phyloP scores from a whole-genome alignment of 176 grass and related monocot genomes.

The Oryza meridionalis region DNA sequence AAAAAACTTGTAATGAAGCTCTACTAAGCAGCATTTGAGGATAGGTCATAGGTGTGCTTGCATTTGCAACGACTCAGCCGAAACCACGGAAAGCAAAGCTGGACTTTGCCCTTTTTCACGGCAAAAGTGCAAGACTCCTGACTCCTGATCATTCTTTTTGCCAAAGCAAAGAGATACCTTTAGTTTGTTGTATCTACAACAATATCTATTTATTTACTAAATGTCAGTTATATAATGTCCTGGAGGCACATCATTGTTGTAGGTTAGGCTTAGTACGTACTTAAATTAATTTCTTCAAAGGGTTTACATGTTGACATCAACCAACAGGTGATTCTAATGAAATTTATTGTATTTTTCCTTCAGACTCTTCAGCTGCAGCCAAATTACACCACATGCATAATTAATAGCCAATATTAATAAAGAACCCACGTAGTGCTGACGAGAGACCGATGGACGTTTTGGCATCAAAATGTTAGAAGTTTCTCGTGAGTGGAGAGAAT shows the following conservation, averaged over 20 bases:
- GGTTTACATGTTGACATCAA: background rate
- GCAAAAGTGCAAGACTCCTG: background rate
- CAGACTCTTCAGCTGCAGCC: background rate
- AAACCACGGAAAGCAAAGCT: background rate
- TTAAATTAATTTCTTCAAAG: background rate
- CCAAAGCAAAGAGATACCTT: background rate
- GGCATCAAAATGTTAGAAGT: background rate
- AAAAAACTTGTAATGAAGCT: background rate
- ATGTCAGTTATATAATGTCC: background rate
- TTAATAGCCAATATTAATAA: background rate
- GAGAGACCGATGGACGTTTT: background rate
- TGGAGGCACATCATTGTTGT: background rate
- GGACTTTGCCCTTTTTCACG: background rate
- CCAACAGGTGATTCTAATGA: background rate
- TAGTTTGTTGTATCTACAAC: background rate
- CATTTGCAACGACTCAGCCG: background rate
- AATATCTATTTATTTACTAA: background rate
- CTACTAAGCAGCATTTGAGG: background rate
- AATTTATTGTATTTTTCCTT: background rate
- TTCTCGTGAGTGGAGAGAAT: background rate
- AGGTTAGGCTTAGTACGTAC: background rate
- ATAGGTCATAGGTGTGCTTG: background rate
- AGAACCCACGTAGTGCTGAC: background rate
- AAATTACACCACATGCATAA: background rate
- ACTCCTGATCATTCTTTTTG: background rate